These are phyloP conservation scores for Melanopsichium pennsylvanicum DNA, from an alignment of 1,284 basidiomycete genomes.

Conservation along the genomic window DNA sequence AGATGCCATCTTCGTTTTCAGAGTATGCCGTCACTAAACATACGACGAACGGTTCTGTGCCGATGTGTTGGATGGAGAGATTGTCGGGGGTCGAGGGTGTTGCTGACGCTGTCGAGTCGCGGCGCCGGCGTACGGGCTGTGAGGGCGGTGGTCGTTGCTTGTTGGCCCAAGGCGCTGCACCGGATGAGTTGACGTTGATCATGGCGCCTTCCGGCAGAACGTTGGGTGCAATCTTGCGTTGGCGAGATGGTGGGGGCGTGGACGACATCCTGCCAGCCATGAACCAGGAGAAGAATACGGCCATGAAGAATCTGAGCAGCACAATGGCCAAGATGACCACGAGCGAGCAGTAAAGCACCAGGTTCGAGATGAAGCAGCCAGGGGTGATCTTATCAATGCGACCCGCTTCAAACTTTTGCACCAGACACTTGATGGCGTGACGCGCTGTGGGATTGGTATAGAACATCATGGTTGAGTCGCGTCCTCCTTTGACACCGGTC, in stretches of 20 bases:
- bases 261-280: constrained; percentile 74
- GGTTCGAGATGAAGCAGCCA: constrained; percentile 88
- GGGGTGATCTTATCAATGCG: constrained; percentile 96
- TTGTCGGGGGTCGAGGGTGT: constrained; percentile 33
- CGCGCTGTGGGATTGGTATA: constrained; percentile 41
- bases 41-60: constrained; percentile 83
- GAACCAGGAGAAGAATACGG: constrained; percentile 96
- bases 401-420: constrained; percentile 72
- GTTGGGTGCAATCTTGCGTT: constrained; percentile 70
- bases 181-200: constrained; percentile 82
- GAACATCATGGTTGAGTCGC: constrained; percentile 77
- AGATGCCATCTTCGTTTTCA: constrained; percentile 89
- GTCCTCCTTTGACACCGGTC: constrained; percentile 71
- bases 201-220: constrained; percentile 76
- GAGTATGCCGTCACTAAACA: constrained; percentile 98
- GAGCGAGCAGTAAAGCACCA: constrained; percentile 90
- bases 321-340: constrained; percentile 91
- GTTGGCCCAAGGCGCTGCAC: constrained; percentile 86
- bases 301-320: constrained; percentile 91
- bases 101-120: constrained; percentile 25
- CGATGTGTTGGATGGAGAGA: constrained; percentile 52
- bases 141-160: constrained; percentile 51
- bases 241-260: constrained; percentile 69
- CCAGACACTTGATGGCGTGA: constrained; percentile 56
- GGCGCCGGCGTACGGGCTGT: constrained; percentile 32